Conservation (phyloP, 306 rosid species). For the Pyrus communis region DNA sequence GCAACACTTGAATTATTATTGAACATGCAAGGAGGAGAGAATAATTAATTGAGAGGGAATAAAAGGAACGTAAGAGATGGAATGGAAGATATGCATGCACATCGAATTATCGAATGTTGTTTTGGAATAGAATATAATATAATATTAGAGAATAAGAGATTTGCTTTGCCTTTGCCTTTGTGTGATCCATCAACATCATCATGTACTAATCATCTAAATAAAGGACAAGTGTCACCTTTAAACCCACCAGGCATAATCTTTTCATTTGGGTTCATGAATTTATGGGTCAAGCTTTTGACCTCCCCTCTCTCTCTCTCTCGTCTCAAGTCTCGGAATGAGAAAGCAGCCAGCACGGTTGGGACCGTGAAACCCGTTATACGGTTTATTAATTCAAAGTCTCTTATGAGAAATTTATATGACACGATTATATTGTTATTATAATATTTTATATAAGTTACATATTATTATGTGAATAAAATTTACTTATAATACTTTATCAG, state of each 20-base stretch:
- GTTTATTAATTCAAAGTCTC: neutral
- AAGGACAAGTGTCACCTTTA: constrained; percentile 33
- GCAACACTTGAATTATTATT: too few relatives aligned
- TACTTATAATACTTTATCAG: too few relatives aligned
- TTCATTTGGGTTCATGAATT: constrained; percentile 10
- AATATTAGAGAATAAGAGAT: neutral
- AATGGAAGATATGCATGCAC: neutral
- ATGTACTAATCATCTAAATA: constrained; percentile 14
- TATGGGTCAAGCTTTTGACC: constrained; percentile 29
- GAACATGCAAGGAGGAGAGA: too few relatives aligned
- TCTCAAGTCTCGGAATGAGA: neutral
- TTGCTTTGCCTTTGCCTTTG: neutral
- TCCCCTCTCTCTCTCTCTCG: neutral
- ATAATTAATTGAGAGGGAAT: too few relatives aligned
- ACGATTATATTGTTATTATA: too few relatives aligned
- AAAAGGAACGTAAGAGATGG: too few relatives aligned
- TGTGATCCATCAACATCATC: constrained; percentile 9
- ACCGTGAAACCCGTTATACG: neutral
- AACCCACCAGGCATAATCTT: constrained; percentile 8
- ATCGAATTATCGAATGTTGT: constrained; percentile 4
- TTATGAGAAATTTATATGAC: too few relatives aligned
- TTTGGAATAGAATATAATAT: too few relatives aligned
- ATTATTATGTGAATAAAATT: too few relatives aligned
- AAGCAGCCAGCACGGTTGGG: constrained; percentile 36
- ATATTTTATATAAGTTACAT: too few relatives aligned